These are phyloP conservation scores for Pichia sp. DNA, from an alignment of 1,139 yeast species.

Conservation along the genomic window DNA sequence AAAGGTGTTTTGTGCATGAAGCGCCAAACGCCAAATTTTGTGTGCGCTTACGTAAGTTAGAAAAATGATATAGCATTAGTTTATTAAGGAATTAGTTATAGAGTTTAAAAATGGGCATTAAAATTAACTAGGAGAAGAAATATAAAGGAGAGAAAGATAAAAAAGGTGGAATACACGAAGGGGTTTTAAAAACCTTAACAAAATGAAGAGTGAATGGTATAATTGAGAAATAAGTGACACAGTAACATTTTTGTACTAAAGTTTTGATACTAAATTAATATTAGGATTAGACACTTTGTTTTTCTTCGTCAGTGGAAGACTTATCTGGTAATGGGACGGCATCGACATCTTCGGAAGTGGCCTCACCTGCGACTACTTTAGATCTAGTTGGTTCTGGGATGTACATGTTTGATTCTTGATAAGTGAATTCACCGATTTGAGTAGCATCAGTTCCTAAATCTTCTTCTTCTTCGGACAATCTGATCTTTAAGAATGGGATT, in stretches of 20 bases:
- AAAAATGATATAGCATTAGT: too few species aligned
- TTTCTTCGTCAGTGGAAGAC: conserved; percentile 17
- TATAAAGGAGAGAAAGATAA: background rate
- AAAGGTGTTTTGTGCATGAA: background rate
- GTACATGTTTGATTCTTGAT: conserved; percentile 62
- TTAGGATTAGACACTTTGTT: too few species aligned
- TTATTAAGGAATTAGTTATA: too few species aligned
- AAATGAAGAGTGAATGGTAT: too few species aligned
- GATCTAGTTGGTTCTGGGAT: conserved; percentile 79
- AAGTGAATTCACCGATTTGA: conserved; percentile 80
- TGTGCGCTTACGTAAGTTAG: background rate
- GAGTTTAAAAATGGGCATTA: background rate
- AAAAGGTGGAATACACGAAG: too few species aligned
- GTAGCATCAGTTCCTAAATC: conserved; percentile 84
- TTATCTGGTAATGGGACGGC: conserved; percentile 31
- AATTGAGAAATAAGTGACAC: too few species aligned
- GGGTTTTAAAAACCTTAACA: too few species aligned
- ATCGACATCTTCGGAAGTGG: conserved; percentile 26
- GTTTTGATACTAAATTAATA: too few species aligned
- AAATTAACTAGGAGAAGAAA: background rate
- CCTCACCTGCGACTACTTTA: conserved; percentile 13
- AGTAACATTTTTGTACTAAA: too few species aligned
- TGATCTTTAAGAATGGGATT: conserved; percentile 78
- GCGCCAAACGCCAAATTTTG: too few species aligned
- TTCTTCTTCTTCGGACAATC: conserved; percentile 90